Evolutionary conservation across 345 rosid genomes (phyloP), one percentile per base, ranked within the genome.

Genomic region (Conringia planisiliqua): DNA sequence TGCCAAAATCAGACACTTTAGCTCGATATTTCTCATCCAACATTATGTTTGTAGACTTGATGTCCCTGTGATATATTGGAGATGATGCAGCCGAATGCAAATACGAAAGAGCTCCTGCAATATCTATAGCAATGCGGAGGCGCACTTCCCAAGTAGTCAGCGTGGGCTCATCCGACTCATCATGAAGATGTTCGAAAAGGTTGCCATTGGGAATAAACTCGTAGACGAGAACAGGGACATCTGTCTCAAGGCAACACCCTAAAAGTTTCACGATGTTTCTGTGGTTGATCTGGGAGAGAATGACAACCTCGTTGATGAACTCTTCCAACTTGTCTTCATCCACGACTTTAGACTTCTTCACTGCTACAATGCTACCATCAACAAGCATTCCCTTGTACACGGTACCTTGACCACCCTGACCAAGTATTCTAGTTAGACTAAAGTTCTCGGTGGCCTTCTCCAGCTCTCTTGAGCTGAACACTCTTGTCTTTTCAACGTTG

Each of bases 221-320:
- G 26, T 81, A 83, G 22, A 84, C 85, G 10, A 86, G 39, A 39
- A 84, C 14, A 1, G 85, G 90, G 4, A 83, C 86, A 4, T 56
- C 22, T 0, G 80, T 85, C 77, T 85, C 89, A 17, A 85, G 66
- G 56, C 86, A 83, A 22, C 85, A 82, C 2, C 86, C 85, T 8
- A 85, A 17, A 5, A 85, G 78, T 40, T 70, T 80, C 4, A 82
- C 84, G 12, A 80, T 83, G 12, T 85, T 78, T 38, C 76, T 62
- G 7, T 78, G 88, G 55, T 85, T 81, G 71, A 85, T 83, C 46
- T 81, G 83, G 0, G 84, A 82, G 0, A 86, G 81, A 6, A 86
- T 82, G 12, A 68, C 30, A 9, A 86, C 80, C 38, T 86, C 86
- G 27, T 83, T 83, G 62, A 86, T 60, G 71, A 84, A 86, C 65